Evolutionary conservation across 1,139 yeast genomes (phyloP).

Genomic region (Scheffersomyces parashehatae): DNA sequence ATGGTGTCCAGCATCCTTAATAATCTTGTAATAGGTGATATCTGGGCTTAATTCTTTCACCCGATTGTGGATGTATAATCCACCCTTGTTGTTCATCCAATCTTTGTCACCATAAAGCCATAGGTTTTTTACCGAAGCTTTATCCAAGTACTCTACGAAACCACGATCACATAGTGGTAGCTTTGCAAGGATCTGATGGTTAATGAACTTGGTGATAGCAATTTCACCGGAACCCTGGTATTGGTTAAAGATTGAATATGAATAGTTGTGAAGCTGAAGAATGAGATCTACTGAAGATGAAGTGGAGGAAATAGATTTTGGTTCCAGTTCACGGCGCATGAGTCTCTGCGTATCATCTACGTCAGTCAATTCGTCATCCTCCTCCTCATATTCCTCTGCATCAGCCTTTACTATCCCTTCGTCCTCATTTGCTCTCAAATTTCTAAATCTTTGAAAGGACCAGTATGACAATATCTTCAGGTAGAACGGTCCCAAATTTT

Average conservation of each 20-base stretch:
- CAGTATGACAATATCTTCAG: slow-evolving; percentile 43
- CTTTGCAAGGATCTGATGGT: slow-evolving; percentile 41
- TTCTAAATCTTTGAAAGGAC: slow-evolving; percentile 43
- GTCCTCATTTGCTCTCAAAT: slow-evolving; percentile 21
- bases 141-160: slow-evolving; percentile 28
- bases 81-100: slow-evolving; percentile 49
- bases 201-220: slow-evolving; percentile 44
- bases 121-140: slow-evolving; percentile 24
- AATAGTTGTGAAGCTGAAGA: slow-evolving; percentile 42
- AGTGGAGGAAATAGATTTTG: background rate
- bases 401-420: slow-evolving; percentile 1
- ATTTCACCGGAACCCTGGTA: slow-evolving; percentile 48
- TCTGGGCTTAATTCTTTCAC: slow-evolving; percentile 19
- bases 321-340: background rate
- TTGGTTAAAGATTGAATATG: slow-evolving; percentile 46
- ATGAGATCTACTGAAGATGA: slow-evolving; percentile 21
- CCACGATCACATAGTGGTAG: slow-evolving; percentile 47
- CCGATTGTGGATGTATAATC: slow-evolving; percentile 32
- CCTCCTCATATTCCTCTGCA: background rate
- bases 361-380: background rate
- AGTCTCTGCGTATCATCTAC: background rate
- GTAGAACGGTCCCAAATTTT: slow-evolving; percentile 40
- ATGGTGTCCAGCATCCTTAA: slow-evolving; percentile 47
- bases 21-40: slow-evolving; percentile 21
- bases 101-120: slow-evolving; percentile 48